Evolutionary conservation across 2,329 filamentous ascomycete genomes (phyloP), one percentile per base, ranked within the genome.

Genomic region (Botrytis porri): DNA sequence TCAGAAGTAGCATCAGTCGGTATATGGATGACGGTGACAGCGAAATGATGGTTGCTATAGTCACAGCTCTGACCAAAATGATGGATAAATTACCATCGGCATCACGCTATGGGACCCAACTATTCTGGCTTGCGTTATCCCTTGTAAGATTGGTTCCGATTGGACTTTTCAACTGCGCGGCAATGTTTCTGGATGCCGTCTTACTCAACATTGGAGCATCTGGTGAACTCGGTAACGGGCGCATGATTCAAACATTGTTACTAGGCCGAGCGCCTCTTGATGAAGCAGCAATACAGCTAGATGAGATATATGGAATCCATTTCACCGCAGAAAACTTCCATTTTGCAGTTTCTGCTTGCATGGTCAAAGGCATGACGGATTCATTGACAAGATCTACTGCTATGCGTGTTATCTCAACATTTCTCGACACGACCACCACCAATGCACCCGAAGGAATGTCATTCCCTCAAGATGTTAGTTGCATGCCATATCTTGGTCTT

Each of bases 121-220:
- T 92, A 9, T 92, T 92, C 79, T 92, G 90, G 90, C 83, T 92
- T 48, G 89, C 89, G 16, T 87, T 92, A 76, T 91, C 89, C 3
- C 83, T 92, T 1, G 84, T 92, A 37, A 86, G 90, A 12, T 85
- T 92, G 4, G 88, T 91, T 25, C 90, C 90, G 5, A 83, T 86
- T 9, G 83, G 82, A 57, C 84, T 92, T 1, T 92, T 92, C 82
- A 92, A 90, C 80, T 90, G 88, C 78, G 86, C 89, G 6, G 89
- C 89, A 1, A 84, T 87, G 43, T 90, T 92, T 72, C 83, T 92
- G 1, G 89, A 92, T 77, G 86, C 90, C 4, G 88, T 92, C 1
- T 79, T 92, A 60, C 86, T 85, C 62, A 92, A 92, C 74, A 90
- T 92, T 74, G 87, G 87, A 73, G 88, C 87, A 2, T 86, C 87